Percentiles rank a stretch among this genome's conserved stretches.
These are phyloP conservation scores for Trichoderma guizhouense DNA, from an alignment of 2,329 filamentous ascomycete species.

Conservation along the genomic window DNA sequence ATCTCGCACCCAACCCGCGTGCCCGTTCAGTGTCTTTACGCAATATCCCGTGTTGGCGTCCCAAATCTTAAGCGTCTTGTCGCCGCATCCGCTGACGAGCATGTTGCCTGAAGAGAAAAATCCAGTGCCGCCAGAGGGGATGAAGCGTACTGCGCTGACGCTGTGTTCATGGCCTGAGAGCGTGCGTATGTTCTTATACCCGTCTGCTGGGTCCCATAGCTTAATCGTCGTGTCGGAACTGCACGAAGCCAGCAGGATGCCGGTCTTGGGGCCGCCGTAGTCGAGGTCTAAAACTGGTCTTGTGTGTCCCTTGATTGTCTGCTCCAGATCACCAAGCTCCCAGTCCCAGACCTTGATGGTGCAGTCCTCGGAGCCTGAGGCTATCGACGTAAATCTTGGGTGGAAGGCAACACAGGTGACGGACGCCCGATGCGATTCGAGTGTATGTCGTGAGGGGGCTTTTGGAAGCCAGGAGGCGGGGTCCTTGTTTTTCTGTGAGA, in stretches of 20 bases:
- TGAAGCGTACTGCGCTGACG: conserved; percentile 83
- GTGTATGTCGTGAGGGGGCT: conserved; percentile 72
- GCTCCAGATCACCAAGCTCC: conserved; percentile 85
- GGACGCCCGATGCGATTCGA: conserved; percentile 76
- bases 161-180: conserved; percentile 89
- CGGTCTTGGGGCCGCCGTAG: conserved; percentile 73
- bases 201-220: conserved; percentile 86
- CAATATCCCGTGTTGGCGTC: conserved; percentile 92
- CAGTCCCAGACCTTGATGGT: conserved; percentile 98
- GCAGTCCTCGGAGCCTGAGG: conserved; percentile 88
- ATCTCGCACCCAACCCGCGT: conserved; percentile 88
- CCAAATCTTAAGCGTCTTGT: conserved; percentile 85
- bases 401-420: conserved; percentile 93
- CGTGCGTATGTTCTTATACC: conserved; percentile 93
- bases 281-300: conserved; percentile 85
- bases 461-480: conserved; percentile 83
- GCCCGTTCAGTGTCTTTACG: conserved; percentile 82
- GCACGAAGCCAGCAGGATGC: conserved; percentile 56
- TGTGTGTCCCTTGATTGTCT: conserved; percentile 88
- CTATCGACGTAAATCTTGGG: conserved; percentile 83
- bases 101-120: conserved; percentile 75
- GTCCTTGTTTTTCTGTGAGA: conserved; percentile 77
- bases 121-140: conserved; percentile 76
- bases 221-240: conserved; percentile 91
- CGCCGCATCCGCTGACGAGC: conserved; percentile 79